These are phyloP conservation scores for Apocynum venetum DNA, from an alignment of 257 asterid genomes.

Conservation along the genomic window DNA sequence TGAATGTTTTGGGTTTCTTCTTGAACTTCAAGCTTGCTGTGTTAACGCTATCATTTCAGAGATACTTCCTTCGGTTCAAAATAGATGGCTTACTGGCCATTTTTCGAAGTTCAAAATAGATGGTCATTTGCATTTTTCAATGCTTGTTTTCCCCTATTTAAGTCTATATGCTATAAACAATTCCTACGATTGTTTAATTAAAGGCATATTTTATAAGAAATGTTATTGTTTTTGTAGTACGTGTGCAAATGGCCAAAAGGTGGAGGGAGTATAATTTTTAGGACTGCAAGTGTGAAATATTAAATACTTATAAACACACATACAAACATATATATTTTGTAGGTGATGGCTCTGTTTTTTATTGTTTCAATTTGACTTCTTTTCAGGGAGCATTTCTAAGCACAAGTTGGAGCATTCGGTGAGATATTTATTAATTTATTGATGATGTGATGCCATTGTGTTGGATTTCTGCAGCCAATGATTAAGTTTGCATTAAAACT, in stretches of 20 bases:
- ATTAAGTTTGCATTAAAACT: background rate
- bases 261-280: too few species aligned
- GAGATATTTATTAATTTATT: constrained; percentile 21
- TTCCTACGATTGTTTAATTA: too few species aligned
- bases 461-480: background rate
- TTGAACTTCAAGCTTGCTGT: background rate
- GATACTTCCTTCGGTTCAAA: too few species aligned
- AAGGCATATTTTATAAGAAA: too few species aligned
- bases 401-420: constrained; percentile 66
- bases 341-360: background rate
- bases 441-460: background rate
- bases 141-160: too few species aligned
- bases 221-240: too few species aligned
- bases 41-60: background rate
- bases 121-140: too few species aligned
- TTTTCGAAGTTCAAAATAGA: too few species aligned
- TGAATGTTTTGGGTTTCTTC: background rate
- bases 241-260: too few species aligned
- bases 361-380: constrained; percentile 5
- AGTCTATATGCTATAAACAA: too few species aligned
- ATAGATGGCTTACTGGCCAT: too few species aligned
- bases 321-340: background rate
- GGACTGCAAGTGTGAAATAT: too few species aligned
- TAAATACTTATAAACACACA: background rate
- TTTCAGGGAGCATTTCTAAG: constrained; percentile 63